A percentile compares a stretch with the other conserved stretches of the same genome.
Evolutionary conservation across 1,284 basidiomycete genomes (phyloP).

Genomic region (Cryptococcus neoformans): DNA sequence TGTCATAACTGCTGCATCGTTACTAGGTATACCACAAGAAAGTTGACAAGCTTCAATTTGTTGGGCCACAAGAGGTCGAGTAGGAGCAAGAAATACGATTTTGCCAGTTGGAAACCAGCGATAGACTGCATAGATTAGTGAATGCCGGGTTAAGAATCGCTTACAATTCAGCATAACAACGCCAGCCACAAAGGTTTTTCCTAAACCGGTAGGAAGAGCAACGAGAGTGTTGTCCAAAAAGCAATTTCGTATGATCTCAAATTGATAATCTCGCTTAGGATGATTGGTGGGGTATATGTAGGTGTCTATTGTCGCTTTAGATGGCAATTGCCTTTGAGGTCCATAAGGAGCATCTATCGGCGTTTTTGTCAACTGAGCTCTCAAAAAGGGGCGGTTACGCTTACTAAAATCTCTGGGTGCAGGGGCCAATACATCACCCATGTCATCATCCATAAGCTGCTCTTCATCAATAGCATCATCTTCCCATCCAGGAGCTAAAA

Average conservation of each 20-base stretch:
- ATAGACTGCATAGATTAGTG: slow-evolving; percentile 58
- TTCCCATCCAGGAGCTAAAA: slow-evolving; percentile 3
- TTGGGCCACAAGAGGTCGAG: slow-evolving; percentile 92
- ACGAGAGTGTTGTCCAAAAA: slow-evolving; percentile 94
- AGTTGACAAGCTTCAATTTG: slow-evolving; percentile 92
- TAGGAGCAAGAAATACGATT: slow-evolving; percentile 93
- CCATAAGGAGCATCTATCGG: slow-evolving; percentile 31
- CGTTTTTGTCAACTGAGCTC: no score
- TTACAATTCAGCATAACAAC: slow-evolving; percentile 92
- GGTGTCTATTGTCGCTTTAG: slow-evolving; percentile 72
- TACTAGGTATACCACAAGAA: slow-evolving; percentile 88
- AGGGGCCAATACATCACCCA: slow-evolving; percentile 70
- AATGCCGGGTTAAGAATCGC: slow-evolving; percentile 27
- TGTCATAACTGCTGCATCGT: slow-evolving; percentile 81
- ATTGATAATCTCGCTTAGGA: slow-evolving; percentile 90
- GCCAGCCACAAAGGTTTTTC: slow-evolving; percentile 98
- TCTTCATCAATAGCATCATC: slow-evolving; percentile 45
- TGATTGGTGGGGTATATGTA: slow-evolving; percentile 94
- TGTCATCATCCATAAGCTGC: slow-evolving; percentile 40
- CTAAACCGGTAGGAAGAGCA: slow-evolving; percentile 91
- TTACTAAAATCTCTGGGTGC: slow-evolving; percentile 57
- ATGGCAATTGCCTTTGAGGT: slow-evolving; percentile 74
- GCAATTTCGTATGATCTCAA: slow-evolving; percentile 82
- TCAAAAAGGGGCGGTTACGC: slow-evolving; percentile 5
- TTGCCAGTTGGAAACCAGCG: slow-evolving; percentile 93